Evolutionary conservation across 192 early-diverging fungal genomes (phyloP), one percentile per base, ranked within the genome.

Genomic region (Coemansia sp.): DNA sequence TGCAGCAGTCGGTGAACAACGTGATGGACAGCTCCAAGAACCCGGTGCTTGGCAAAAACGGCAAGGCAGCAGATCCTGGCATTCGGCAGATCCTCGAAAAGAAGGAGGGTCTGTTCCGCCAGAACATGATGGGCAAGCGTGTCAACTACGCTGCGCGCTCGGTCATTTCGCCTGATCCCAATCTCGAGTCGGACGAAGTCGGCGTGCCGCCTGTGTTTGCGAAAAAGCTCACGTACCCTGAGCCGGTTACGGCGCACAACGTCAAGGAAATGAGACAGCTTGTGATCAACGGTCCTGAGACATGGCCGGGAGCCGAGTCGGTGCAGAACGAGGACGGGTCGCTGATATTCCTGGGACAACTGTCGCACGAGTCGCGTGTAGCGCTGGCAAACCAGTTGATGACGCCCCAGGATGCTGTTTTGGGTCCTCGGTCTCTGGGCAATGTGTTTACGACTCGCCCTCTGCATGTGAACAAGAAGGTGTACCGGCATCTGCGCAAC

Each of bases 101-200:
- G 89, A 99, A 99, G 84, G 93, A 98, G 71, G 97, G 97, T 64
- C 81, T 99, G 55, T 98, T 99, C 83, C 86, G 97, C 54, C 97
- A 94, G 83, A 95, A 99, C 78, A 97, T 99, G 95, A 99, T 99
- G 97, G 97, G 97, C 56, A 99, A 99, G 82, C 91, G 97, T 67
- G 97, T 99, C 80, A 99, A 99, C 84, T 98, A 90, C 71, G 94
- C 97, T 3, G 97, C 96, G 7, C 90, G 97, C 53, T 92, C 90
- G 48, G 97, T 99, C 56, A 99, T 99, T 71, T 92, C 90, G 58
- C 97, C 97, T 10, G 97, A 99, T 72, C 94, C 94, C 8, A 94
- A 96, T 68, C 91, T 99, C 54, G 97, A 99, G 64, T 97, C 96
- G 3, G 90, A 87, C 68, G 97, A 99, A 82, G 95, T 99, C 55